Evolutionary conservation across 371 early-diverging fungal genomes (phyloP), one percentile per base, ranked within the genome.

Genomic region (Dichotomocladium elegans): DNA sequence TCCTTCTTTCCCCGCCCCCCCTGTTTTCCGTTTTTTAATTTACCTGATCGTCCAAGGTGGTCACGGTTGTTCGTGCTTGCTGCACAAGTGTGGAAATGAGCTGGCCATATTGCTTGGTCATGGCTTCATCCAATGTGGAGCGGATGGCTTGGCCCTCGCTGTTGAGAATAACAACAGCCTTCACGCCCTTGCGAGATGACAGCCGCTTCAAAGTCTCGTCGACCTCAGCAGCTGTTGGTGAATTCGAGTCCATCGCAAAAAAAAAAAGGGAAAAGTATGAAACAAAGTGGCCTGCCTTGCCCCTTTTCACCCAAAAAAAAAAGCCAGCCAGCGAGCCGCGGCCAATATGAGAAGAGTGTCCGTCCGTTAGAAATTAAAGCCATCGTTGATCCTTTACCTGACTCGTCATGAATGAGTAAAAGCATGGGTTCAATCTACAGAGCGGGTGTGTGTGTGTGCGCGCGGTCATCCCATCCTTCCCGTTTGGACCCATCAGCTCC

Each of bases 131-230:
- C 9, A 94, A 66, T 4, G 94, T 95, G 2, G 96, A 89, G 10
- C 92, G 82, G 64, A 96, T 94, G 28, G 91, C 84, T 61, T 90
- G 84, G 4, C 96, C 90, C 26, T 88, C 86, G 33, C 75, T 78
- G 55, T 90, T 89, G 33, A 89, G 64, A 41, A 89, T 86, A 9
- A 91, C 87, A 15, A 90, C 86, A 6, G 85, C 89, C 63, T 89
- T 81, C 10, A 90, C 89, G 51, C 89, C 87, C 68, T 91, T 91
- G 57, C 92, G 92, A 8, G 82, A 66, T 19, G 87, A 82, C 43
- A 96, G 77, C 6, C 95, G 89, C 60, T 89, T 91, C 59, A 96
- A 79, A 21, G 93, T 93, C 60, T 96, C 96, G 64, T 96, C 96
- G 33, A 96, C 86, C 64, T 95, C 93, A 25, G 56, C 41, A 21